Base-by-base conservation (phyloP, 352 stramenopile genomes). In the Pythium biforme region DNA sequence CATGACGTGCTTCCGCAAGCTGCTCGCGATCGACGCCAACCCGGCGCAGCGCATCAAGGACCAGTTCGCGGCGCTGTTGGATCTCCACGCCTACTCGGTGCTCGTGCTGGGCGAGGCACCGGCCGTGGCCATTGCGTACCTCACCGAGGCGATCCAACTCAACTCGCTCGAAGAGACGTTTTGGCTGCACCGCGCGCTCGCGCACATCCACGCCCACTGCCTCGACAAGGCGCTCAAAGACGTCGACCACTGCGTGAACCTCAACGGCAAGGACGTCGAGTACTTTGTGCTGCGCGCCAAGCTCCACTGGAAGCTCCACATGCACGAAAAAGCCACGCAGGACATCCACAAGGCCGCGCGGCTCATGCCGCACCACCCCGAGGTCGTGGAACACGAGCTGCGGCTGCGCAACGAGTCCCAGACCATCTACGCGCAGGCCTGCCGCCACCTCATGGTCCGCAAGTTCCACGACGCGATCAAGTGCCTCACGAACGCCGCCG, bases 271-370 rank as follows among this genome's bases (percentile, higher is more conserved):
- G 7, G 83, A 95, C 43, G 84, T 88, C 68, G 85, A 93, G 72
- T 92, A 91, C 56, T 89, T 91, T 68, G 79, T 93, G 22, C 65
- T 95, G 54, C 79, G 86, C 0, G 83, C 84, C 22, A 92, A 92
- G 64, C 69, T 95, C 14, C 83, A 91, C 54, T 91, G 85, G 85
- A 74, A 73, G 33, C 74, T 93, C 23, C 79, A 90, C 52, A 76
- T 90, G 72, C 82, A 90, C 47, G 82, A 92, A 40, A 85, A 86
- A 55, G 84, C 82, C 19, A 86, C 64, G 4, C 77, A 73, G 34
- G 83, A 92, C 61, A 92, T 92, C 41, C 59, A 75, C 11, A 74
- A 72, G 19, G 86, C 86, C 6, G 78, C 83, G 9, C 64, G 61
- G 27, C 70, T 92, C 34, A 69, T 68, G 25, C 83, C 82, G 1